phyloP scores from a whole-genome alignment of 495 filamentous ascomycete species.

The Aspergillus olivimuriae region DNA sequence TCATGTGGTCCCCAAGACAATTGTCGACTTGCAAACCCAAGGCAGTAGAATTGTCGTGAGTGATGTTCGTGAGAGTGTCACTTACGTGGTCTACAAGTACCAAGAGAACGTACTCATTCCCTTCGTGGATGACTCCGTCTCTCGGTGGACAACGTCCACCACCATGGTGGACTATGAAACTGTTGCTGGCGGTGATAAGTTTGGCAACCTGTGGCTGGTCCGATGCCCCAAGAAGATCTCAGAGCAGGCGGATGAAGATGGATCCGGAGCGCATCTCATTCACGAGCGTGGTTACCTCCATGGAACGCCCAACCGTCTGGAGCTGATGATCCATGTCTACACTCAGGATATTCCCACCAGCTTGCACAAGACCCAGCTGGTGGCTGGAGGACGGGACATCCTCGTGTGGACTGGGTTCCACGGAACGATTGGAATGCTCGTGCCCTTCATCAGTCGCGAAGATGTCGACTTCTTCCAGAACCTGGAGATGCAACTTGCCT shows the following conservation, averaged over 20 bases:
- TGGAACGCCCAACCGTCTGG: conserved; percentile 77
- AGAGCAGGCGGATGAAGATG: conserved; percentile 87
- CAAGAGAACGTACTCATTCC: conserved; percentile 86
- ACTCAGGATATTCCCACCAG: conserved; percentile 87
- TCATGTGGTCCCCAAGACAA: conserved; percentile 70
- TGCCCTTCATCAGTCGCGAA: conserved; percentile 84
- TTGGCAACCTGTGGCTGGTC: conserved; percentile 91
- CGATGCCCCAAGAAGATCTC: conserved; percentile 81
- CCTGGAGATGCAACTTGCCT: conserved; percentile 77
- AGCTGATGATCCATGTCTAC: conserved; percentile 81
- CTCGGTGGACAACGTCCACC: conserved; percentile 81
- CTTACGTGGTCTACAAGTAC: conserved; percentile 89
- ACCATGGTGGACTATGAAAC: conserved; percentile 98
- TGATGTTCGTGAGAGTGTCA: conserved; percentile 85
- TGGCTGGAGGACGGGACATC: conserved; percentile 86
- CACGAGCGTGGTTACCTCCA: conserved; percentile 86
- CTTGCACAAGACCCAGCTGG: conserved; percentile 81
- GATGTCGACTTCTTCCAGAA: conserved; percentile 97
- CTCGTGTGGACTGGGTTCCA: conserved; percentile 92
- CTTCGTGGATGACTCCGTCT: conserved; percentile 82
- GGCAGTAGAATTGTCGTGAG: conserved; percentile 87
- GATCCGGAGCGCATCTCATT: conserved; percentile 78
- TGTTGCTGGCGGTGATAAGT: conserved; percentile 91
- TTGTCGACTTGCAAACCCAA: conserved; percentile 83
- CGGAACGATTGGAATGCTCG: conserved; percentile 85